Base-by-base conservation (phyloP, 257 asterid genomes). In the Ballota nigra region DNA sequence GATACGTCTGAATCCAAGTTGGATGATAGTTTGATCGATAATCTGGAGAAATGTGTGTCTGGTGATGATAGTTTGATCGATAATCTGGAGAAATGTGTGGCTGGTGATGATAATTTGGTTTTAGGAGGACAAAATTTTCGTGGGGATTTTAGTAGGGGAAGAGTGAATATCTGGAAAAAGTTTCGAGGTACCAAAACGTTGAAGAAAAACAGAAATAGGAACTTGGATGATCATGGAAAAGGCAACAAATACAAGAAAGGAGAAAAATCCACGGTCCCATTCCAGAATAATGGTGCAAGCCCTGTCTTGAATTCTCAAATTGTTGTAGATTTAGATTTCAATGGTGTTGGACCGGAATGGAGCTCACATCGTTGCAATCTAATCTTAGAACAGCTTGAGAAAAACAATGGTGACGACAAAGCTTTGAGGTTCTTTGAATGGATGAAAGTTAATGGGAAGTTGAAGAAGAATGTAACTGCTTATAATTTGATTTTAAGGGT, bases 391-490 rank as follows among this genome's bases (percentile, higher is more conserved):
- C 81, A 79, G 75, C 84, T 91, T 45, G 96, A 89, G 83, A 80
- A 75, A 70, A 70, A 74, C 59, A 60, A 75, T 45, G 88, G 71
- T 51, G 57, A 52, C 15, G 59, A 60, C 70, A 80, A 83, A 77
- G 87, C 96, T 2, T 79, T 87, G 76, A 72, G 81, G 20, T 83
- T 88, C 74, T 93, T 89, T 49, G 76, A 81, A 78, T 89, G 96
- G 98, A 93, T 93, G 98, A 85, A 75, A 77, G 77, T 61, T 69
- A 87, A 87, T 78, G 86, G 90, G 73, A 89, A 87, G 83, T 83
- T 93, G 82, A 77, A 79, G 81, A 82, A 77, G 74, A 93, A 91
- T 73, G 71, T 67, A 72, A 71, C 68, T 60, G 98, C 96, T 43
- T 89, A 85, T 80, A 86, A 84, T 68, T 79, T 85, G 80, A 79